Percentiles rank a stretch among this genome's conserved stretches.
These are phyloP conservation scores for Alternaria ventricosa DNA, from an alignment of 2,329 filamentous ascomycete species.

Conservation along the genomic window DNA sequence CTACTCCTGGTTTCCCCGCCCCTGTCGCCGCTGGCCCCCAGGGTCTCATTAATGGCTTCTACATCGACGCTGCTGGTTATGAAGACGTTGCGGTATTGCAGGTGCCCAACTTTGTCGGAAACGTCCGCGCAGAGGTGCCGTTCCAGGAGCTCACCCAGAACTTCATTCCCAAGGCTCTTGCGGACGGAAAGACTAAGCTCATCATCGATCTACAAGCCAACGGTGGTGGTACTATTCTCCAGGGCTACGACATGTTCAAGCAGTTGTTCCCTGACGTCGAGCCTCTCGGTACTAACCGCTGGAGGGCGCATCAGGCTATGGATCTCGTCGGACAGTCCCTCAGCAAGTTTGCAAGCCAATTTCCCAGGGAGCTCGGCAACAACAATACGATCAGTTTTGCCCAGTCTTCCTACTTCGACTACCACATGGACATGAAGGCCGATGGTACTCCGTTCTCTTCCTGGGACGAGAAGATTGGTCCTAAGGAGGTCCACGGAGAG, in stretches of 20 bases:
- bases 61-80: slow-evolving; percentile 51
- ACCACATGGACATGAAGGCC: slow-evolving; percentile 55
- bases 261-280: slow-evolving; percentile 60
- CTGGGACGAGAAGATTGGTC: slow-evolving; percentile 53
- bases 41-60: slow-evolving; percentile 56
- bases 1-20: slow-evolving; percentile 52
- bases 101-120: slow-evolving; percentile 50
- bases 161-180: slow-evolving; percentile 52
- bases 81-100: slow-evolving; percentile 55
- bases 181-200: slow-evolving; percentile 64
- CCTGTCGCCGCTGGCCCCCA: slow-evolving; percentile 48
- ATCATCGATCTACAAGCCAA: slow-evolving; percentile 67
- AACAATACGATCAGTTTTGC: slow-evolving; percentile 49
- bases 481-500: slow-evolving; percentile 49
- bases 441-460: slow-evolving; percentile 59
- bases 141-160: slow-evolving; percentile 53
- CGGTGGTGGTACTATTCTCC: slow-evolving; percentile 64
- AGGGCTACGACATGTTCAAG: slow-evolving; percentile 68
- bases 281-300: slow-evolving; percentile 59
- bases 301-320: slow-evolving; percentile 57
- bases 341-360: slow-evolving; percentile 40
- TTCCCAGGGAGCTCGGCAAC: slow-evolving; percentile 37
- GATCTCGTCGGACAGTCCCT: slow-evolving; percentile 53
- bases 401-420: slow-evolving; percentile 55
- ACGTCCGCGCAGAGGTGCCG: slow-evolving; percentile 19